Evolutionary conservation across 169 alveolate species (phyloP).

Genomic region (Prorocentrum cordatum): DNA sequence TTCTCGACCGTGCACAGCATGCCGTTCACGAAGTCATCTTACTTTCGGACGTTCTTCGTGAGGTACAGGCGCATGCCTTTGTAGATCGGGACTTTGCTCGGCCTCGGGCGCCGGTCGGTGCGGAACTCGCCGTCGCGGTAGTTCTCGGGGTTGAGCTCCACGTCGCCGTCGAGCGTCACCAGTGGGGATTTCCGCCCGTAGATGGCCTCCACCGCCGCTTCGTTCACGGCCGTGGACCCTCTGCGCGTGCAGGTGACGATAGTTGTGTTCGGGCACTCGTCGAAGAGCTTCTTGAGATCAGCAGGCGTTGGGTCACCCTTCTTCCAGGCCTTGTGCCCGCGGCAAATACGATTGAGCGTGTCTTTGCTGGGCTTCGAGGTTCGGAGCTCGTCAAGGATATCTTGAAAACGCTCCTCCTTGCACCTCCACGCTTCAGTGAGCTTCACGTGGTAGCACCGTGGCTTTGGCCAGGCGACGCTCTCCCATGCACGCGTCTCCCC

Average conservation of each 20-base stretch:
- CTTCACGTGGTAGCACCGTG: neutral
- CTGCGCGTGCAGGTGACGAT: neutral
- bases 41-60: too few relatives aligned
- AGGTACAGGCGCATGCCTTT: too few relatives aligned
- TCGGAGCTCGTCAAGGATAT: conserved; percentile 12
- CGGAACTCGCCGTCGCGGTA: neutral
- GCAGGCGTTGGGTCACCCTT: neutral
- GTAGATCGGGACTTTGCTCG: too few relatives aligned
- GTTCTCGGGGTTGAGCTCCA: conserved; percentile 23
- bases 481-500: conserved; percentile 11
- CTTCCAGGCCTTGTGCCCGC: conserved; percentile 2
- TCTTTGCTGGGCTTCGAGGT: neutral
- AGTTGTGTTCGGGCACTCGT: conserved; percentile 6
- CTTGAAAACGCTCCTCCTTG: neutral
- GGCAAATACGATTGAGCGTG: neutral
- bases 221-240: neutral
- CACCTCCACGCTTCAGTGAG: conserved; percentile 3
- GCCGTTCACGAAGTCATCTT: too few relatives aligned
- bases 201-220: neutral
- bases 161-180: neutral
- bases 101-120: too few relatives aligned
- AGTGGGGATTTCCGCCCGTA: neutral
- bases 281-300: conserved; percentile 1
- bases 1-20: too few relatives aligned
- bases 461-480: neutral